Percentiles rank a stretch among this genome's conserved stretches.
These are phyloP conservation scores for Heritiera fomes DNA, from an alignment of 345 rosid genomes.

Conservation along the genomic window DNA sequence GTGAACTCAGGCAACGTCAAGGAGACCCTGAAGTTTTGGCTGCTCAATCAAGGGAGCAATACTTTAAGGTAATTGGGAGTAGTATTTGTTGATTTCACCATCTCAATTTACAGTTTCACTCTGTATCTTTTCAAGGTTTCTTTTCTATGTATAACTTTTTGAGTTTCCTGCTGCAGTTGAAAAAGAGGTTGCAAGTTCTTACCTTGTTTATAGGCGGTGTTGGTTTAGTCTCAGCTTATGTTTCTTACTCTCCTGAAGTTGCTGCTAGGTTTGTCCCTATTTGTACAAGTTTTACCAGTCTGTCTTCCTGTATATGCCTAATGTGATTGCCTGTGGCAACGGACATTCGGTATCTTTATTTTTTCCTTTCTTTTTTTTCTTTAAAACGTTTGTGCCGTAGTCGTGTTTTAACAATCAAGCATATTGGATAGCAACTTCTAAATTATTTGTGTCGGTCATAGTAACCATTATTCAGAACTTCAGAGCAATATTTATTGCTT, in stretches of 20 bases:
- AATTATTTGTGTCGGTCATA: neutral
- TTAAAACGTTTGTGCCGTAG: neutral
- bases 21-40: conserved; percentile 80
- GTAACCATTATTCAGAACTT: neutral
- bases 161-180: conserved; percentile 59
- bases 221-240: conserved; percentile 81
- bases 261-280: conserved; percentile 67
- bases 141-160: conserved; percentile 14
- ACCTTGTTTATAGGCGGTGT: conserved; percentile 80
- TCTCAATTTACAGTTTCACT: conserved; percentile 13
- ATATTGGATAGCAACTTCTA: neutral
- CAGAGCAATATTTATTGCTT: neutral
- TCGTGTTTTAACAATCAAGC: neutral
- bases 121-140: neutral
- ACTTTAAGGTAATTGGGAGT: conserved; percentile 55
- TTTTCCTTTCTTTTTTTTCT: neutral
- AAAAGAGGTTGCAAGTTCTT: conserved; percentile 63
- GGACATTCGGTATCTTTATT: neutral
- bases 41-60: conserved; percentile 76
- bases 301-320: neutral
- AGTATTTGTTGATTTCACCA: conserved; percentile 5
- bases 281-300: neutral
- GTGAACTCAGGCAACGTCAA: conserved; percentile 59
- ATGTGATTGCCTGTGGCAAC: neutral
- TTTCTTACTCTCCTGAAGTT: conserved; percentile 83